These are phyloP conservation scores for Lachnellula hyalina DNA, from an alignment of 2,329 filamentous ascomycete species.

Conservation along the genomic window DNA sequence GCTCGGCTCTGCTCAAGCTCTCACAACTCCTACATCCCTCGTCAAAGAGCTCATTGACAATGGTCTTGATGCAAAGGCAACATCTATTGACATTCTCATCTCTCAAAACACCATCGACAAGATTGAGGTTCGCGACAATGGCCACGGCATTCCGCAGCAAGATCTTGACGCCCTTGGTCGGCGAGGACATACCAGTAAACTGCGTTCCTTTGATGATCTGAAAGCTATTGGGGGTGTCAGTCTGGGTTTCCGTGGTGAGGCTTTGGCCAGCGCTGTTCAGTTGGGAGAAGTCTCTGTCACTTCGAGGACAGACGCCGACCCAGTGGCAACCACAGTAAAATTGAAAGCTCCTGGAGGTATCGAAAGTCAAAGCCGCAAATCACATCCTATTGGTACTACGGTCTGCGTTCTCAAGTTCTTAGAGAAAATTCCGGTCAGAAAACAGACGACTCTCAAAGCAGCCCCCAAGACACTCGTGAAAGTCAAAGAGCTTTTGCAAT, in stretches of 20 bases:
- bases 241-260: conserved; percentile 73
- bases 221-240: conserved; percentile 48
- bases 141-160: conserved; percentile 59
- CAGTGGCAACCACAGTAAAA: conserved; percentile 48
- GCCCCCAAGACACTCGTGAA: conserved; percentile 49
- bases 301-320: conserved; percentile 58
- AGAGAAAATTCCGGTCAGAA: conserved; percentile 56
- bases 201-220: conserved; percentile 59
- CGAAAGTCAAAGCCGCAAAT: conserved; percentile 32
- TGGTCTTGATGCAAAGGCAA: conserved; percentile 66
- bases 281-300: conserved; percentile 56
- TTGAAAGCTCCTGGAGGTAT: conserved; percentile 39
- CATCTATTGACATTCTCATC: conserved; percentile 58
- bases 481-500: conserved; percentile 55
- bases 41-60: conserved; percentile 79
- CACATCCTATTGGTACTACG: conserved; percentile 63
- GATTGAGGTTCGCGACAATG: conserved; percentile 68
- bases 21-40: conserved; percentile 54
- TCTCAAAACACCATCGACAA: conserved; percentile 62
- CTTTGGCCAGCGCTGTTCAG: conserved; percentile 60
- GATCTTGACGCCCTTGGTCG: conserved; percentile 60
- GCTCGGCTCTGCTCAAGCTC: conserved; percentile 55
- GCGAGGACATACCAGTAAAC: conserved; percentile 69
- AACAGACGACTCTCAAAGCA: conserved; percentile 52
- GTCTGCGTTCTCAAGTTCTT: conserved; percentile 58